Conservation (phyloP, 1,284 basidiomycete genomes). For the Baeospora myosura region DNA sequence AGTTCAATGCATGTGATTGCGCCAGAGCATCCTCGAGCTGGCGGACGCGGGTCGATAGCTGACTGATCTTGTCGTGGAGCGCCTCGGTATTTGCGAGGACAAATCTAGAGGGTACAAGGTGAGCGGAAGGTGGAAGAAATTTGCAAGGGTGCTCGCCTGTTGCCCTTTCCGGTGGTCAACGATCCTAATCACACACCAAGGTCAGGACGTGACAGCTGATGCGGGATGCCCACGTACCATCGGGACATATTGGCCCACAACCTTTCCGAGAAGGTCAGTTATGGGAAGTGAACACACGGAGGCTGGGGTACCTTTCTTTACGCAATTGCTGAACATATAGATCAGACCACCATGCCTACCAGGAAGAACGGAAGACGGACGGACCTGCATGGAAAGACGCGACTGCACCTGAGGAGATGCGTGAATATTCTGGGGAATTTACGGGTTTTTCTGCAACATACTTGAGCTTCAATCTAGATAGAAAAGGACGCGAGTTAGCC, state of each 20-base stretch:
- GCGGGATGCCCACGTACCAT: constrained; percentile 35
- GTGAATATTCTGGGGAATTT: constrained; percentile 12
- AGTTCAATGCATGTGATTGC: constrained; percentile 39
- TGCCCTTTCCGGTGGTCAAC: constrained; percentile 66
- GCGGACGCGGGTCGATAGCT: constrained; percentile 51
- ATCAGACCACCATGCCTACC: background rate
- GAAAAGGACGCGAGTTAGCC: constrained; percentile 4
- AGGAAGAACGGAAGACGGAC: constrained; percentile 18
- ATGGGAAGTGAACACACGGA: background rate
- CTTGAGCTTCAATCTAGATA: constrained; percentile 54
- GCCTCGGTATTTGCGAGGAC: constrained; percentile 62
- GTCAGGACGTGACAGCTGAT: too few species aligned
- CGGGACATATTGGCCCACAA: constrained; percentile 44
- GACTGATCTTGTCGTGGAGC: constrained; percentile 59
- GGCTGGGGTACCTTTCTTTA: constrained; percentile 56
- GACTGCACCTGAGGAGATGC: constrained; percentile 40
- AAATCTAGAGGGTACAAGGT: constrained; percentile 33
- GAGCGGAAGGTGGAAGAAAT: background rate
- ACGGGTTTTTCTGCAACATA: too few species aligned
- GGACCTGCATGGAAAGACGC: constrained; percentile 54
- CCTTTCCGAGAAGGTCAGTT: constrained; percentile 6
- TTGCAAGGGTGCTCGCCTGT: constrained; percentile 34
- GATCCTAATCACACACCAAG: constrained; percentile 37
- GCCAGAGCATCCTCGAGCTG: constrained; percentile 58
- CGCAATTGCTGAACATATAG: constrained; percentile 41